Percentiles rank a stretch among this genome's conserved stretches.
phyloP scores from a whole-genome alignment of 441 rosid genomes.

The Pelargonium myrrhifolium region DNA sequence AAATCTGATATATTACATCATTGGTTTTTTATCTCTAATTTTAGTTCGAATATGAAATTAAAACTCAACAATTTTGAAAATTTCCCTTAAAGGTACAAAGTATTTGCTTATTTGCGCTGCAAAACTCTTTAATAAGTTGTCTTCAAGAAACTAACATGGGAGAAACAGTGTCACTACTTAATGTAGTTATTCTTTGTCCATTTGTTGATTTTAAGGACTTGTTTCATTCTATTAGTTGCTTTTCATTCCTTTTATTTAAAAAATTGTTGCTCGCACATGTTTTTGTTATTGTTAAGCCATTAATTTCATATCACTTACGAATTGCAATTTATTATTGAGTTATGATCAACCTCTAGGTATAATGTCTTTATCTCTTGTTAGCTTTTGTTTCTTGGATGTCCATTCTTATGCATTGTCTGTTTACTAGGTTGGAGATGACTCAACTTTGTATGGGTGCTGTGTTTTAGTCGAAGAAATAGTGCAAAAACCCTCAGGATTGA shows the following conservation, averaged over 20 bases:
- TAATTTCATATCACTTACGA: not conserved
- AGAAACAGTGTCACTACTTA: too few species aligned
- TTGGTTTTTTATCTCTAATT: not conserved
- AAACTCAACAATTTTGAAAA: not conserved
- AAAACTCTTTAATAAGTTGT: not conserved
- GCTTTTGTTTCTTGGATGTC: constrained; percentile 12
- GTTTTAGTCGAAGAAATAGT: constrained; percentile 81
- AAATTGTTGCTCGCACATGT: not conserved
- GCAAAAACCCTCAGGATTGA: constrained; percentile 87
- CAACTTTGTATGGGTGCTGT: constrained; percentile 94
- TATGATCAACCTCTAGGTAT: not conserved
- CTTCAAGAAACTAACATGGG: not conserved
- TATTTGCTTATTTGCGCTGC: not conserved
- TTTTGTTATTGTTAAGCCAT: not conserved
- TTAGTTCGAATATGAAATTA: not conserved
- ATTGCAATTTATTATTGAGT: not conserved
- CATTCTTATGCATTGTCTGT: constrained; percentile 12
- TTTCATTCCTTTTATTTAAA: not conserved
- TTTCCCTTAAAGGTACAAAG: not conserved
- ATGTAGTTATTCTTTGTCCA: not conserved
- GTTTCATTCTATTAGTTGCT: not conserved
- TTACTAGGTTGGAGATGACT: constrained; percentile 77
- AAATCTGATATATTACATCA: not conserved
- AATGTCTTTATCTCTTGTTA: not conserved
- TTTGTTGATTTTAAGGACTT: not conserved